These are phyloP conservation scores for Phytophthora cryptogea DNA, from an alignment of 352 stramenopile species.

Conservation along the genomic window DNA sequence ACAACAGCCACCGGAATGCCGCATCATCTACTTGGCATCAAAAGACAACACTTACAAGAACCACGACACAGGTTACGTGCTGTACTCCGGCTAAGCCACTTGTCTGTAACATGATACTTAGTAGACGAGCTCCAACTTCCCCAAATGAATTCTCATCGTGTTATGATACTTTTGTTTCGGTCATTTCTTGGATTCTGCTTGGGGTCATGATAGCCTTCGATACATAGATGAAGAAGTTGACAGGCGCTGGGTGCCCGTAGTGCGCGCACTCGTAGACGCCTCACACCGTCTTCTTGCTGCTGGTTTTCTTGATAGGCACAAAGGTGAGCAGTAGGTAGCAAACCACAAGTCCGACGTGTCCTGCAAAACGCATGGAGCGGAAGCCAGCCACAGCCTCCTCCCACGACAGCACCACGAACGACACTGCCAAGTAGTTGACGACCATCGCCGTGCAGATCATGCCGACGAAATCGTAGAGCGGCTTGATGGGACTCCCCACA, in stretches of 20 bases:
- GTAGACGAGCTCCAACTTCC: not conserved
- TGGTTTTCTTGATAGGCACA: slow-evolving; percentile 45
- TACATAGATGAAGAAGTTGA: slow-evolving; percentile 18
- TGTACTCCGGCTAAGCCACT: slow-evolving; percentile 50
- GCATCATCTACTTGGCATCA: slow-evolving; percentile 41
- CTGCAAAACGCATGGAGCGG: slow-evolving; percentile 58
- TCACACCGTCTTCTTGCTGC: slow-evolving; percentile 41
- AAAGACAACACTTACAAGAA: slow-evolving; percentile 69
- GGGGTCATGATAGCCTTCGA: slow-evolving; percentile 14
- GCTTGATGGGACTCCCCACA: slow-evolving; percentile 43
- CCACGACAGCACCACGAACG: slow-evolving; percentile 77
- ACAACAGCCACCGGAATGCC: slow-evolving; percentile 40
- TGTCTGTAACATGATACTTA: no score
- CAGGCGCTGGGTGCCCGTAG: not conserved
- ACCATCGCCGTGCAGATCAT: slow-evolving; percentile 60
- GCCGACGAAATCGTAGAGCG: slow-evolving; percentile 62
- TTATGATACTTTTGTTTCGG: slow-evolving; percentile 30
- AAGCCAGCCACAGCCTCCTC: slow-evolving; percentile 53
- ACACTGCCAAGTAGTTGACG: slow-evolving; percentile 76
- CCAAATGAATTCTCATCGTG: slow-evolving; percentile 21
- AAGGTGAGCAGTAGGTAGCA: slow-evolving; percentile 47
- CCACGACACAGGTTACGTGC: slow-evolving; percentile 48
- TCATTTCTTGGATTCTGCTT: slow-evolving; percentile 3
- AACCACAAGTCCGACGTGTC: slow-evolving; percentile 51
- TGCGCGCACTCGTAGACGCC: not conserved